These are phyloP conservation scores for Leucosporidium creatinivorum DNA, from an alignment of 768 basidiomycete genomes.

Conservation along the genomic window DNA sequence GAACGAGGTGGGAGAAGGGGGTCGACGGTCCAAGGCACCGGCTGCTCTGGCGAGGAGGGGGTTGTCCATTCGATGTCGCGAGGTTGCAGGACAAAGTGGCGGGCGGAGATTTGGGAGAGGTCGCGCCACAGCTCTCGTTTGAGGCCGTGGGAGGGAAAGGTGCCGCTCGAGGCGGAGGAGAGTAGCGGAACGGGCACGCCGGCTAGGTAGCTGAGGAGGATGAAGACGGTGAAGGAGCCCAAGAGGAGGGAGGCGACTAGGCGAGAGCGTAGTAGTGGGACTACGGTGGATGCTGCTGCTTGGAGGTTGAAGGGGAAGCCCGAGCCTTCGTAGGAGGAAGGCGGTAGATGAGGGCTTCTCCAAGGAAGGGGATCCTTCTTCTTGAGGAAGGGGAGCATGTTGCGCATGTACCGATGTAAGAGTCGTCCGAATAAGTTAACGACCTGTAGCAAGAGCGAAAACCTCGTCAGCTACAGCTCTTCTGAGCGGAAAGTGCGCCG, in stretches of 20 bases:
- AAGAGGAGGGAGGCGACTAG: not conserved
- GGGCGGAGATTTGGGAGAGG: constrained; percentile 12
- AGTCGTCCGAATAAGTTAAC: no score
- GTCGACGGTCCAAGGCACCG: constrained; percentile 14
- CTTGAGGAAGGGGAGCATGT: no score
- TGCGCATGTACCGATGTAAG: no score
- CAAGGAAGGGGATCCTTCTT: no score
- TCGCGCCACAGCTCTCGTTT: constrained; percentile 2
- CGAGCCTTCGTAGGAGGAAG: no score
- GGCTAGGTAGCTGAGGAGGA: constrained; percentile 10
- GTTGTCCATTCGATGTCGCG: constrained; percentile 1
- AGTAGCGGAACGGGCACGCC: not conserved
- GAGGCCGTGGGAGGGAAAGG: constrained; percentile 8
- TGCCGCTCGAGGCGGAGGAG: not conserved
- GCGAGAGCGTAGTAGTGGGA: not conserved
- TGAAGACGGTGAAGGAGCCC: constrained; percentile 1
- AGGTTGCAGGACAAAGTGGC: constrained; percentile 15
- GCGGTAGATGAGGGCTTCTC: no score
- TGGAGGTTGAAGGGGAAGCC: not conserved
- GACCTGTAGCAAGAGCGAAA: no score
- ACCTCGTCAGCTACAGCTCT: no score
- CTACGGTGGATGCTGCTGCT: not conserved
- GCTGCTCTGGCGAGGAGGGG: not conserved
- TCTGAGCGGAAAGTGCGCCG: no score
- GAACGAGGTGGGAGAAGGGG: constrained; percentile 4